Conservation (phyloP, 495 filamentous ascomycete genomes). For the Penicillium samsonianum region DNA sequence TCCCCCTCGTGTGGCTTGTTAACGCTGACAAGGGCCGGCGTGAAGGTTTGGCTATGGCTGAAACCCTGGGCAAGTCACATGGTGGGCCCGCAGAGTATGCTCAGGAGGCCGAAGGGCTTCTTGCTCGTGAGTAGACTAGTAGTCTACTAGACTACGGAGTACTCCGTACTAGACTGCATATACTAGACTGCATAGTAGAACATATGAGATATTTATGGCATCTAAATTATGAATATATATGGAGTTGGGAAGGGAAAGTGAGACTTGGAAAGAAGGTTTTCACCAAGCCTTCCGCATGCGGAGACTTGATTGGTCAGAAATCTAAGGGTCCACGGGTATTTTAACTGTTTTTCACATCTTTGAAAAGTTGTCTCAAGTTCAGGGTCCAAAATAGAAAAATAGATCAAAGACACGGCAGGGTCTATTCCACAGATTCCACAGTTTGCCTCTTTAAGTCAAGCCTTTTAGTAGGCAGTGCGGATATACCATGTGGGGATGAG, state of each 20-base stretch:
- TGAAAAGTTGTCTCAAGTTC: neutral
- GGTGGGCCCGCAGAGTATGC: constrained; percentile 13
- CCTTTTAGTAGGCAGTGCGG: neutral
- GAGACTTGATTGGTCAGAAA: neutral
- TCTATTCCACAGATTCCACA: neutral
- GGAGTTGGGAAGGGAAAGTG: neutral
- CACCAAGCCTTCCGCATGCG: neutral
- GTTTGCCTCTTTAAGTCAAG: neutral
- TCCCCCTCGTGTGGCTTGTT: constrained; percentile 75
- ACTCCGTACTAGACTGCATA: neutral
- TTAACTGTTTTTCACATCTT: neutral
- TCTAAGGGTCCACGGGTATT: neutral
- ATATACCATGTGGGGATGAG: neutral
- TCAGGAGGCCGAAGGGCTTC: constrained; percentile 38
- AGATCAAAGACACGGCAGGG: neutral
- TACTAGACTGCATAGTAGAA: neutral
- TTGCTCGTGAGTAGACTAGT: constrained; percentile 24
- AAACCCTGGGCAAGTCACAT: constrained; percentile 49
- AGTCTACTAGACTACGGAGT: too few species aligned
- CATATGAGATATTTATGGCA: neutral
- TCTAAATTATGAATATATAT: neutral
- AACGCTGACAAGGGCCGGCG: constrained; percentile 76
- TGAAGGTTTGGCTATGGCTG: constrained; percentile 67
- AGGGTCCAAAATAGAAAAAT: constrained; percentile 1
- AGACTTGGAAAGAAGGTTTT: neutral